Conservation (phyloP, 2,329 filamentous ascomycete genomes). For the Colletotrichum lupini region DNA sequence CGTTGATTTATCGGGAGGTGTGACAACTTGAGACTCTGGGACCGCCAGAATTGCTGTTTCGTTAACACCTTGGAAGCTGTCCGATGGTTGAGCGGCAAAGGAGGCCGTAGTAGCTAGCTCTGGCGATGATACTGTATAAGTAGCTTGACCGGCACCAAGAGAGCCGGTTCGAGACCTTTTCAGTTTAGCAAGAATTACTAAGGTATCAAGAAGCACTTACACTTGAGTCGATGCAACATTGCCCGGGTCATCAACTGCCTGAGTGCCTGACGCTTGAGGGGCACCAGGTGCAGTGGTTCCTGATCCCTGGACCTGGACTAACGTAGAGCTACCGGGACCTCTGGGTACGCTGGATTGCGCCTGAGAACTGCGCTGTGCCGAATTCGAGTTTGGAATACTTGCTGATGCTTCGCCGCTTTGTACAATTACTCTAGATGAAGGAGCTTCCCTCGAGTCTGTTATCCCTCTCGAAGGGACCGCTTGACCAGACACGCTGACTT, state of each 20-base stretch:
- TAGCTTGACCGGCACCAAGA: not conserved
- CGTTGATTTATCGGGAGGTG: conserved; percentile 18
- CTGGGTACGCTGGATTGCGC: not conserved
- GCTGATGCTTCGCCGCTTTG: not conserved
- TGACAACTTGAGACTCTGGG: conserved; percentile 12
- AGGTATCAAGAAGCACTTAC: not conserved
- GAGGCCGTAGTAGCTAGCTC: conserved; percentile 10
- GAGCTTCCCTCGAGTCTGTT: not conserved
- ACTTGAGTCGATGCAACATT: not conserved
- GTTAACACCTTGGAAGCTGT: conserved; percentile 14
- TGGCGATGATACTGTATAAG: conserved; percentile 6
- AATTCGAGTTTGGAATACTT: not conserved
- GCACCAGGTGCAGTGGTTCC: not conserved
- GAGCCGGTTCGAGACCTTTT: not conserved
- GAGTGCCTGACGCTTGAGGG: not conserved
- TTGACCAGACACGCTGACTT: not conserved
- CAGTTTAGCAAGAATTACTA: not conserved
- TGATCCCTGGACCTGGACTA: not conserved
- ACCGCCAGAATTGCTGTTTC: not conserved
- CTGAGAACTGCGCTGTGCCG: not conserved
- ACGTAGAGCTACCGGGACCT: not conserved
- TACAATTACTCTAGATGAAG: not conserved
- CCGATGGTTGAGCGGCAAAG: conserved; percentile 21
- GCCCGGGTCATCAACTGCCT: not conserved
- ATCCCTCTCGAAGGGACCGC: not conserved